phyloP scores from a whole-genome alignment of 176 grass and related monocot genomes.

The Oryza glumipatula region DNA sequence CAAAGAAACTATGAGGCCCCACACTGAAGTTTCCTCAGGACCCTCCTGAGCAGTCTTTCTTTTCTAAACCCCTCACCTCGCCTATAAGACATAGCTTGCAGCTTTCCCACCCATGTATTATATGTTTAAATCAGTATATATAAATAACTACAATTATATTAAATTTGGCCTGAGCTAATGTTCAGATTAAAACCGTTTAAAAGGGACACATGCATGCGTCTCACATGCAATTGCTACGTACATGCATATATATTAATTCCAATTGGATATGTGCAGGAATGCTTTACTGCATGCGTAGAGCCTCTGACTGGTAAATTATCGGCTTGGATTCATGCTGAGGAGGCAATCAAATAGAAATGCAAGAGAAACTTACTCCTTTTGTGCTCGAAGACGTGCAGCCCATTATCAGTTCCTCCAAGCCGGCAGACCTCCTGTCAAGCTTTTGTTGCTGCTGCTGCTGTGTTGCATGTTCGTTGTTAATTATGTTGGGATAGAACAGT shows the following conservation, averaged over 20 bases:
- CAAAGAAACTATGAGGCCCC: constrained; percentile 48
- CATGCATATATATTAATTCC: background rate
- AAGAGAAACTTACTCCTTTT: constrained; percentile 82
- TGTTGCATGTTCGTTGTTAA: constrained; percentile 56
- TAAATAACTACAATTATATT: constrained; percentile 15
- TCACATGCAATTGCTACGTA: background rate
- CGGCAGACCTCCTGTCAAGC: constrained; percentile 79
- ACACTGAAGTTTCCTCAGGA: constrained; percentile 61
- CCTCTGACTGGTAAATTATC: background rate
- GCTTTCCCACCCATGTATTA: constrained; percentile 36
- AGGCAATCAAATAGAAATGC: constrained; percentile 31
- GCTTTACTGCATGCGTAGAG: background rate
- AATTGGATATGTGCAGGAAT: background rate
- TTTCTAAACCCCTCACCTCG: constrained; percentile 27
- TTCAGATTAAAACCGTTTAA: background rate
- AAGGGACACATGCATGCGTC: background rate
- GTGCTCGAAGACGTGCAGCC: constrained; percentile 80
- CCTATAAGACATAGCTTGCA: constrained; percentile 37
- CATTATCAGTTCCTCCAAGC: constrained; percentile 93
- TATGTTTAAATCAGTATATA: constrained; percentile 15
- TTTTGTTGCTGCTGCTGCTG: constrained; percentile 69
- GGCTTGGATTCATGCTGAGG: background rate
- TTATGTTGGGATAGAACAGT: constrained; percentile 47
- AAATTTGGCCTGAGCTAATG: background rate
- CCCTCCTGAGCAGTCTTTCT: constrained; percentile 51